These are phyloP conservation scores for Novymonas esmeraldas DNA, from an alignment of 208 protist genomes.

Conservation along the genomic window DNA sequence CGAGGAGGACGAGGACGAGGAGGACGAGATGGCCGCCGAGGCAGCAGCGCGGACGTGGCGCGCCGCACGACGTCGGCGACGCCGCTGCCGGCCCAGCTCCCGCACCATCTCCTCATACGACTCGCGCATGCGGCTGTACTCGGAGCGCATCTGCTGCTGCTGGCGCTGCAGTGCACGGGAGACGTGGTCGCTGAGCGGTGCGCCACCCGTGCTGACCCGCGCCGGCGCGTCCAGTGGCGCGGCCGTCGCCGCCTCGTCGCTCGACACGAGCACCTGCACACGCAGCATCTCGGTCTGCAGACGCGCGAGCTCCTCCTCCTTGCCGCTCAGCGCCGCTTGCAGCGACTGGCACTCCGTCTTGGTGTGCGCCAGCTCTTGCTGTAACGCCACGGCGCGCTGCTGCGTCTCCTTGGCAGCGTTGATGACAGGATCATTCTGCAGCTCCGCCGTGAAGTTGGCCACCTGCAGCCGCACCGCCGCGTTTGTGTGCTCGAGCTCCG, in stretches of 20 bases:
- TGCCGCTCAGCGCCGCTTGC: slow-evolving; percentile 53
- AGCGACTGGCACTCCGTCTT: slow-evolving; percentile 46
- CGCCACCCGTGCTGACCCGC: neutral
- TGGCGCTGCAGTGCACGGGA: slow-evolving; percentile 27
- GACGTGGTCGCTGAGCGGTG: slow-evolving; percentile 29
- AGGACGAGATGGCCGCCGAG: slow-evolving; percentile 20
- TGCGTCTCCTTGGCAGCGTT: slow-evolving; percentile 78
- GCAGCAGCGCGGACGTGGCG: slow-evolving; percentile 3
- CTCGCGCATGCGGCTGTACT: slow-evolving; percentile 50
- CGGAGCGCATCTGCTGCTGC: slow-evolving; percentile 36
- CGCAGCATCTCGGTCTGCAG: slow-evolving; percentile 79
- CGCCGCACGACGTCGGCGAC: slow-evolving; percentile 12
- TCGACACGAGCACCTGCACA: slow-evolving; percentile 34
- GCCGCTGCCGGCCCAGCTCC: slow-evolving; percentile 36
- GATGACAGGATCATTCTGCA: slow-evolving; percentile 86
- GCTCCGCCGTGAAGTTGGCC: slow-evolving; percentile 81
- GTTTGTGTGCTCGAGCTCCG: slow-evolving; percentile 83
- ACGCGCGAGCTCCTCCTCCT: slow-evolving; percentile 74
- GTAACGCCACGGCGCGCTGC: slow-evolving; percentile 54
- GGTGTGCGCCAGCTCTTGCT: slow-evolving; percentile 62
- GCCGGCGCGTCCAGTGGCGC: slow-evolving; percentile 6
- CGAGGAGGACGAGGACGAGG: slow-evolving; percentile 9
- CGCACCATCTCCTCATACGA: slow-evolving; percentile 60
- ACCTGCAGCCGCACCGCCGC: slow-evolving; percentile 81
- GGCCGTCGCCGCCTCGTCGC: slow-evolving; percentile 5